Evolutionary conservation across 1,284 basidiomycete genomes (phyloP).

Genomic region (Ganoderma sinense): DNA sequence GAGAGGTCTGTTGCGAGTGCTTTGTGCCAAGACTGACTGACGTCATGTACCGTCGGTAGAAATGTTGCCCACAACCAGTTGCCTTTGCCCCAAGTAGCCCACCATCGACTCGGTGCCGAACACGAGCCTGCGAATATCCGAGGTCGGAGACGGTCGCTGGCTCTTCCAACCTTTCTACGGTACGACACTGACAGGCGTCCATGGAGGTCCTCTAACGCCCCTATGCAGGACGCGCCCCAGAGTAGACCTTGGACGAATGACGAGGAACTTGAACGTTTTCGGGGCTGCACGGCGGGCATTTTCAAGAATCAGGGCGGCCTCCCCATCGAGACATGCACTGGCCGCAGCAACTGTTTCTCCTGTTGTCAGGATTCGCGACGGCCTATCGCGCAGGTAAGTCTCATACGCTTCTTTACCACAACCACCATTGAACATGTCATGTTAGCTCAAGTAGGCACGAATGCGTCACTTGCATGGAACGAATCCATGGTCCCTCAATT

Average conservation of each 20-base stretch:
- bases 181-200: neutral
- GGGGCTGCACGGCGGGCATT: neutral
- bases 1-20: neutral
- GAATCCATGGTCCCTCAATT: constrained; percentile 31
- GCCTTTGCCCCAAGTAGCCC: neutral
- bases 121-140: neutral
- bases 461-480: constrained; percentile 33
- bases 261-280: neutral
- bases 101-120: neutral
- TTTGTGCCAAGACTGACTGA: neutral
- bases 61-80: neutral
- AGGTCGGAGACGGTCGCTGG: neutral
- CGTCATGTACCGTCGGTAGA: neutral
- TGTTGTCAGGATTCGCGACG: neutral
- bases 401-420: neutral
- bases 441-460: constrained; percentile 24
- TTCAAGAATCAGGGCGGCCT: neutral
- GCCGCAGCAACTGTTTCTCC: neutral
- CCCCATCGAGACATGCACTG: neutral
- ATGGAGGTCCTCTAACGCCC: neutral
- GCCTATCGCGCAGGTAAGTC: neutral
- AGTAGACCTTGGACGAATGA: neutral
- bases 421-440: neutral
- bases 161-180: neutral
- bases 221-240: neutral